Evolutionary conservation across 164 flowering plant species (phyloP).

Genomic region (Chloranthus sessilifolius): DNA sequence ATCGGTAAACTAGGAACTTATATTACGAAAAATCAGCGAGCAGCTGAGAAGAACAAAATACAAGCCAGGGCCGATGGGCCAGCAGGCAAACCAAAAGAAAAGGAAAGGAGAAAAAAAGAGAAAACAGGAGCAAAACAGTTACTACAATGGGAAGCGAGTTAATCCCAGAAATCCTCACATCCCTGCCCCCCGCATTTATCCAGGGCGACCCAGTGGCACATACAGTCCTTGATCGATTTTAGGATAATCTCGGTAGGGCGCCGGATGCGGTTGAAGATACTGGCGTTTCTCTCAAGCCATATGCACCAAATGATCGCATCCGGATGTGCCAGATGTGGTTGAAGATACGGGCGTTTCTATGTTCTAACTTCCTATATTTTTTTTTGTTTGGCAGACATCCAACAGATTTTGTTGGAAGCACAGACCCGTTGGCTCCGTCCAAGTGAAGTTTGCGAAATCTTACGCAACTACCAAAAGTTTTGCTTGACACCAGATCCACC

Average conservation of each 20-base stretch:
- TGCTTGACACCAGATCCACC: constrained; percentile 49
- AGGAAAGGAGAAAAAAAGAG: too few relatives aligned
- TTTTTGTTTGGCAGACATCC: constrained; percentile 34
- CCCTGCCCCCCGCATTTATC: too few relatives aligned
- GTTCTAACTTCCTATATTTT: background rate
- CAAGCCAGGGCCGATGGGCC: too few relatives aligned
- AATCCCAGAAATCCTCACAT: too few relatives aligned
- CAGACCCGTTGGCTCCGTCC: constrained; percentile 70
- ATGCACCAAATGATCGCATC: background rate
- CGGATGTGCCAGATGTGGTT: background rate
- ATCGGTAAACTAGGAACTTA: background rate
- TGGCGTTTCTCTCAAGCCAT: too few relatives aligned
- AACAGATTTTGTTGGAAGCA: constrained; percentile 51
- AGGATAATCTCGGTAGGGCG: too few relatives aligned
- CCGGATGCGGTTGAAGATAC: too few relatives aligned
- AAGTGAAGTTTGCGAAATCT: constrained; percentile 62
- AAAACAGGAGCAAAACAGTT: background rate
- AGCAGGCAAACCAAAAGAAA: too few relatives aligned
- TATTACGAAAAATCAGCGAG: too few relatives aligned
- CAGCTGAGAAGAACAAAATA: too few relatives aligned
- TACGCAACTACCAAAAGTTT: constrained; percentile 52
- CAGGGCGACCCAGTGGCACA: too few relatives aligned
- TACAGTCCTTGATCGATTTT: too few relatives aligned
- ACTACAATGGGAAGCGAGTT: background rate
- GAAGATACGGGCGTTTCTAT: background rate